These are phyloP conservation scores for Cladophialophora carrionii DNA, from an alignment of 2,329 filamentous ascomycete species.

Conservation along the genomic window DNA sequence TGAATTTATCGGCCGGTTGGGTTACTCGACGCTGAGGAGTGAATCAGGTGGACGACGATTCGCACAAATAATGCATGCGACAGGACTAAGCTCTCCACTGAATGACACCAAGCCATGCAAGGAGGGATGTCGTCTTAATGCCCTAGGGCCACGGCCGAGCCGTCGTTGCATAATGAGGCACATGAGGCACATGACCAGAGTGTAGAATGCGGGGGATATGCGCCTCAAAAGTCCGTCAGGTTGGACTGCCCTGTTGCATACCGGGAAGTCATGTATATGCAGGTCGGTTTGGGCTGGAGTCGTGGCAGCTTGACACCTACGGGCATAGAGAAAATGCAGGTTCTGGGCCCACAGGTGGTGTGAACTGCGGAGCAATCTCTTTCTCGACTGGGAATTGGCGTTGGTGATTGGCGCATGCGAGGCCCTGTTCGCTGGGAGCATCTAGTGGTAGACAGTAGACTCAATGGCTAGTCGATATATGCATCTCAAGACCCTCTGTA, in stretches of 20 bases:
- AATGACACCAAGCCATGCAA: constrained; percentile 9
- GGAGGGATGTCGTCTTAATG: not conserved
- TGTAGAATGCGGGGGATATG: constrained; percentile 3
- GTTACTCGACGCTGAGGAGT: constrained; percentile 1
- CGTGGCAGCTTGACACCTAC: constrained; percentile 14
- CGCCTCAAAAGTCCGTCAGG: constrained; percentile 8
- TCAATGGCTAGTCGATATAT: constrained; percentile 1
- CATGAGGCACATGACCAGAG: not conserved
- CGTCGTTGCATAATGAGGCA: not conserved
- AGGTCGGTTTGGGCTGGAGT: constrained; percentile 10
- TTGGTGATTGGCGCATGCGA: constrained; percentile 12
- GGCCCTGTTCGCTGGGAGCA: not conserved
- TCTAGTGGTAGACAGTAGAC: constrained; percentile 10
- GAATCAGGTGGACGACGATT: not conserved
- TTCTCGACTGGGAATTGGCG: constrained; percentile 11
- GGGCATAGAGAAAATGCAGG: constrained; percentile 9
- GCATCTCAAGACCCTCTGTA: constrained; percentile 52
- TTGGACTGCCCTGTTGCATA: constrained; percentile 3
- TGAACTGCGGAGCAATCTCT: constrained; percentile 14
- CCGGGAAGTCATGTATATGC: constrained; percentile 19
- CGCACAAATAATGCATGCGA: constrained; percentile 5
- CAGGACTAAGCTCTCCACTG: constrained; percentile 3
- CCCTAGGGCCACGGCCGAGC: not conserved
- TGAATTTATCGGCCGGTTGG: constrained; percentile 1
- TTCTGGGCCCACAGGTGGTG: constrained; percentile 5